Evolutionary conservation across 192 early-diverging fungal species (phyloP).

Genomic region (Tieghemiomyces parasiticus): DNA sequence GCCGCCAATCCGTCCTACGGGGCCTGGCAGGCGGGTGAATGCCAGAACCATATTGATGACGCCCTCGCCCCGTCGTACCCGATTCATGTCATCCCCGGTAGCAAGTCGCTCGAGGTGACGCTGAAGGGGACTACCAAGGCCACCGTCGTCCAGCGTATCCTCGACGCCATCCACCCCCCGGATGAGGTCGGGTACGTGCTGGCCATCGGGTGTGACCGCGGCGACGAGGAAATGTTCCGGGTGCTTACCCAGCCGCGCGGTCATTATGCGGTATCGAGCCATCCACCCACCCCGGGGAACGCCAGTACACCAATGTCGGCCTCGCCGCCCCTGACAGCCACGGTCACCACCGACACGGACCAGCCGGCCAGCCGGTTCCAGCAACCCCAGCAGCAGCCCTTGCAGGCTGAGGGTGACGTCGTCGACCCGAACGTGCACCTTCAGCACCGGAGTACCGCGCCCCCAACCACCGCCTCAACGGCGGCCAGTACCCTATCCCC

Average conservation of each 20-base stretch:
- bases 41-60: slow-evolving; percentile 69
- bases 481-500: background rate
- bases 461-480: background rate
- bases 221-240: slow-evolving; percentile 73
- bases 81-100: slow-evolving; percentile 49
- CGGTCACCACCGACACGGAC: background rate
- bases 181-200: slow-evolving; percentile 45
- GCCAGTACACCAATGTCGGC: background rate
- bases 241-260: slow-evolving; percentile 32
- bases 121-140: slow-evolving; percentile 58
- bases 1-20: slow-evolving; percentile 44
- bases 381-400: background rate
- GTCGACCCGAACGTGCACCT: background rate
- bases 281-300: background rate
- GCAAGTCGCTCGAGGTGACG: slow-evolving; percentile 53
- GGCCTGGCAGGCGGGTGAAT: slow-evolving; percentile 69
- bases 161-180: slow-evolving; percentile 30
- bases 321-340: background rate
- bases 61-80: slow-evolving; percentile 47
- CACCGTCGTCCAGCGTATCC: slow-evolving; percentile 34
- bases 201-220: slow-evolving; percentile 55
- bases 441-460: background rate
- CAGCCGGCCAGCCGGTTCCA: background rate
- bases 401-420: background rate
- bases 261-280: background rate